A percentile compares a stretch with the other conserved stretches of the same genome.
phyloP scores from a whole-genome alignment of 2,329 filamentous ascomycete genomes.

The Gyromitra esculenta region DNA sequence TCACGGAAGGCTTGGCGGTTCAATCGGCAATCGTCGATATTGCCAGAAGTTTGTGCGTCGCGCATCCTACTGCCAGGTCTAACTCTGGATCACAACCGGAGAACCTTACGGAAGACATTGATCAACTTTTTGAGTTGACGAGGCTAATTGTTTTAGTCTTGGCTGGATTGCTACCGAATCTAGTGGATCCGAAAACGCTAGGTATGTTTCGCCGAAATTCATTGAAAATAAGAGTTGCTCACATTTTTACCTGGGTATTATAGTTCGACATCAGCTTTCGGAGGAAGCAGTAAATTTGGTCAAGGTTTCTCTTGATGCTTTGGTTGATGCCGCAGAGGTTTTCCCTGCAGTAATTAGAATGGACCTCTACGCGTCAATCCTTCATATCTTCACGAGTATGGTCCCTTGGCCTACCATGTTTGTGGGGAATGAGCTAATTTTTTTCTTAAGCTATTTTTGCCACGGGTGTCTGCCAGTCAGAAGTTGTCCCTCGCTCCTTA shows the following conservation, averaged over 20 bases:
- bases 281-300: slow-evolving; percentile 87
- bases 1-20: slow-evolving; percentile 88
- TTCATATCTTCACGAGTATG: slow-evolving; percentile 86
- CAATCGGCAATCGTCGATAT: slow-evolving; percentile 95
- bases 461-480: slow-evolving; percentile 84
- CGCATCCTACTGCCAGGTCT: slow-evolving; percentile 86
- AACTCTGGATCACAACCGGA: slow-evolving; percentile 73
- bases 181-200: slow-evolving; percentile 63
- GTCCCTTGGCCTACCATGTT: neutral
- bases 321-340: slow-evolving; percentile 93
- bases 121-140: slow-evolving; percentile 96
- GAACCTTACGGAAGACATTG: slow-evolving; percentile 93
- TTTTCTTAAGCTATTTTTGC: slow-evolving; percentile 72
- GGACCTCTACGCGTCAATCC: slow-evolving; percentile 92
- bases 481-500: slow-evolving; percentile 87
- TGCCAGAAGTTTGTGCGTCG: slow-evolving; percentile 85
- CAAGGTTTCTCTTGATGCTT: slow-evolving; percentile 80
- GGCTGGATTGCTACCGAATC: slow-evolving; percentile 84
- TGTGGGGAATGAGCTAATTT: slow-evolving; percentile 11
- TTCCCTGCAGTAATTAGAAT: slow-evolving; percentile 97
- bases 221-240: slow-evolving; percentile 13
- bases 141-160: slow-evolving; percentile 94
- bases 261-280: slow-evolving; percentile 78
- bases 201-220: slow-evolving; percentile 43
- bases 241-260: slow-evolving; percentile 1